These are phyloP conservation scores for Trichoderma endophyticum DNA, from an alignment of 2,329 filamentous ascomycete genomes.

Conservation along the genomic window DNA sequence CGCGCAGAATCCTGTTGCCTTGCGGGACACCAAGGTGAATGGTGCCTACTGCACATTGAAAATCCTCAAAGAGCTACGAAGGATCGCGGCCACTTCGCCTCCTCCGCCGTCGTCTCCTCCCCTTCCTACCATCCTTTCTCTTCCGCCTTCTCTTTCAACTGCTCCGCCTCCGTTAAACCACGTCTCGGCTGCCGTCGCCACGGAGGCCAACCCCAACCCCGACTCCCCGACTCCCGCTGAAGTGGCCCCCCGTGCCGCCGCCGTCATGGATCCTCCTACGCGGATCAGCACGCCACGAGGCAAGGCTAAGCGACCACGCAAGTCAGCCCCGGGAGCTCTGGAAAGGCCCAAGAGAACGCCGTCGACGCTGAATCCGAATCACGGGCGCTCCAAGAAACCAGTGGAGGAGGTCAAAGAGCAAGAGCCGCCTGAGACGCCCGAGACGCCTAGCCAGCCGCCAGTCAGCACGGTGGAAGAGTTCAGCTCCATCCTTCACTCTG, in stretches of 20 bases:
- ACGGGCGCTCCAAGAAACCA: slow-evolving; percentile 31
- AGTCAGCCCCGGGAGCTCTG: slow-evolving; percentile 39
- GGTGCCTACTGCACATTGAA: slow-evolving; percentile 45
- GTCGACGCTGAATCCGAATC: slow-evolving; percentile 38
- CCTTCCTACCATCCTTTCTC: background rate
- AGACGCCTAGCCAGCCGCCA: slow-evolving; percentile 14
- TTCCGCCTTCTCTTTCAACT: background rate
- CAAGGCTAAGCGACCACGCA: slow-evolving; percentile 36
- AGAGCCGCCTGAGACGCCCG: background rate
- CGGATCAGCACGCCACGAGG: slow-evolving; percentile 20
- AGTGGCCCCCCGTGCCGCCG: background rate
- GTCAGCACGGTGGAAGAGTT: slow-evolving; percentile 15
- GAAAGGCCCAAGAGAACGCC: slow-evolving; percentile 30
- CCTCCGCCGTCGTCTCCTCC: background rate
- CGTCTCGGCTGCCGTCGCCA: slow-evolving; percentile 3
- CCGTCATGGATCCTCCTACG: background rate
- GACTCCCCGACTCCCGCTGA: slow-evolving; percentile 6
- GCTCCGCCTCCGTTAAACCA: background rate
- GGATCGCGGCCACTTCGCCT: slow-evolving; percentile 30
- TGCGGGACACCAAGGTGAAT: slow-evolving; percentile 46
- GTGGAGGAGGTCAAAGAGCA: background rate
- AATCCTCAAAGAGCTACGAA: slow-evolving; percentile 39
- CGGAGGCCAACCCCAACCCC: background rate
- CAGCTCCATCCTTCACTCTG: slow-evolving; percentile 49
- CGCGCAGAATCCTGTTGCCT: slow-evolving; percentile 39